phyloP scores from a whole-genome alignment of 23 red algal species.

The Porphyridium purpureum region DNA sequence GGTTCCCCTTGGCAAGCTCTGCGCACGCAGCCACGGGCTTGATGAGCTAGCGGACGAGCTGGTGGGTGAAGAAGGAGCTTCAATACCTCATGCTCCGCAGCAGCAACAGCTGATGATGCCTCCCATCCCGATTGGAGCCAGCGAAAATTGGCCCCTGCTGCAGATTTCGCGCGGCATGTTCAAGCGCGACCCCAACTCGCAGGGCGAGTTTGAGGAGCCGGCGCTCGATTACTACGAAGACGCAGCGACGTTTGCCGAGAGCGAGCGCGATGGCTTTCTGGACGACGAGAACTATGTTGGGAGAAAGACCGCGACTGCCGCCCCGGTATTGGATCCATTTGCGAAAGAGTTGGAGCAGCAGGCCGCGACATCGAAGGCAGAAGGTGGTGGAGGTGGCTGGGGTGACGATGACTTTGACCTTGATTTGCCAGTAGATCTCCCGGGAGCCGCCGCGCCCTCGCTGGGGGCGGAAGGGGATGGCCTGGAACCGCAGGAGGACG shows the following conservation, averaged over 20 bases:
- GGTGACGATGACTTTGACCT: conserved; percentile 54
- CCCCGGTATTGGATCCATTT: conserved; percentile 40
- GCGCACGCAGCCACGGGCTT: conserved; percentile 38
- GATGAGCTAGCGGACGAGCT: conserved; percentile 33
- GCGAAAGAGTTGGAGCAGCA: conserved; percentile 22
- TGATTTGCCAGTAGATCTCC: conserved; percentile 5
- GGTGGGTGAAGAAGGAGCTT: conserved; percentile 5
- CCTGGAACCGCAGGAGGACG: conserved; percentile 13
- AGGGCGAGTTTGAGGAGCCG: conserved; percentile 57
- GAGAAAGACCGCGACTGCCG: conserved; percentile 4
- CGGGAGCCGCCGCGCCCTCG: too few relatives aligned
- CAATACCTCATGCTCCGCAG: not conserved
- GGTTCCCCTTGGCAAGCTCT: conserved; percentile 43
- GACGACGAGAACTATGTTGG: conserved; percentile 1
- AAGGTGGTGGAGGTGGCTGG: conserved; percentile 27
- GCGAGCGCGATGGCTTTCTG: conserved; percentile 30
- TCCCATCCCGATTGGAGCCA: conserved; percentile 26
- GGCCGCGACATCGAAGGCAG: conserved; percentile 7
- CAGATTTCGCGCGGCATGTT: conserved; percentile 49
- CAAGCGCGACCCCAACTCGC: conserved; percentile 45
- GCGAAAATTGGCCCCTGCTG: conserved; percentile 41
- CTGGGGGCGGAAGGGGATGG: conserved; percentile 7
- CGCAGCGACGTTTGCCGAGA: conserved; percentile 55
- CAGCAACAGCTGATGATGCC: conserved; percentile 25
- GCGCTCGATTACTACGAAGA: conserved; percentile 87